Conservation (phyloP, 192 early-diverging fungal species). For the Chytriomyces sp. region DNA sequence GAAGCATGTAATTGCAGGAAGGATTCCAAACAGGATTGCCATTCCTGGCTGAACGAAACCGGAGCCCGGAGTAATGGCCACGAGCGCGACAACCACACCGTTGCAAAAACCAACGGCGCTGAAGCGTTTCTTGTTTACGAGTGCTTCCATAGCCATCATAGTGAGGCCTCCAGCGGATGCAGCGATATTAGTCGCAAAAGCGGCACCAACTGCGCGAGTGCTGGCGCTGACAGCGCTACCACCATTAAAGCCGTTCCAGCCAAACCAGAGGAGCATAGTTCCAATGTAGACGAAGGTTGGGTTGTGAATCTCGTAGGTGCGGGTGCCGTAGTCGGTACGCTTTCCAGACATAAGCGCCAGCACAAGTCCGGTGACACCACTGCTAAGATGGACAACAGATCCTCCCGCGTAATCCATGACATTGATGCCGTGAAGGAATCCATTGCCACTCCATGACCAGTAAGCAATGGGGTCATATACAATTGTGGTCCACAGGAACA, state of each 20-base stretch:
- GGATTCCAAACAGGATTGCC: constrained; percentile 75
- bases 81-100: constrained; percentile 86
- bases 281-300: constrained; percentile 83
- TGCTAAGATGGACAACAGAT: constrained; percentile 80
- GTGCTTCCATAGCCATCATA: constrained; percentile 75
- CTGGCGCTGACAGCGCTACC: constrained; percentile 73
- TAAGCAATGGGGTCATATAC: constrained; percentile 95
- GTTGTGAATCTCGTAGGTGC: constrained; percentile 78
- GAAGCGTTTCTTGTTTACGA: constrained; percentile 64
- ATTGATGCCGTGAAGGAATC: constrained; percentile 69
- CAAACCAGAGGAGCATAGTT: constrained; percentile 83
- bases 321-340: constrained; percentile 64
- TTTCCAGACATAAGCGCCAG: constrained; percentile 81
- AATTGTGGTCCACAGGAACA: constrained; percentile 77
- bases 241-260: constrained; percentile 89
- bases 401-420: constrained; percentile 83
- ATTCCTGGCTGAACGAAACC: constrained; percentile 76
- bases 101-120: constrained; percentile 85
- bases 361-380: constrained; percentile 77
- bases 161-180: constrained; percentile 69
- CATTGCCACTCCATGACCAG: constrained; percentile 90
- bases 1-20: constrained; percentile 41
- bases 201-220: constrained; percentile 72
- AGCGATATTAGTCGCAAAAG: constrained; percentile 74
- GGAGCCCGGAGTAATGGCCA: constrained; percentile 85